Conservation (phyloP, 257 asterid species). For the Solanum okadae region DNA sequence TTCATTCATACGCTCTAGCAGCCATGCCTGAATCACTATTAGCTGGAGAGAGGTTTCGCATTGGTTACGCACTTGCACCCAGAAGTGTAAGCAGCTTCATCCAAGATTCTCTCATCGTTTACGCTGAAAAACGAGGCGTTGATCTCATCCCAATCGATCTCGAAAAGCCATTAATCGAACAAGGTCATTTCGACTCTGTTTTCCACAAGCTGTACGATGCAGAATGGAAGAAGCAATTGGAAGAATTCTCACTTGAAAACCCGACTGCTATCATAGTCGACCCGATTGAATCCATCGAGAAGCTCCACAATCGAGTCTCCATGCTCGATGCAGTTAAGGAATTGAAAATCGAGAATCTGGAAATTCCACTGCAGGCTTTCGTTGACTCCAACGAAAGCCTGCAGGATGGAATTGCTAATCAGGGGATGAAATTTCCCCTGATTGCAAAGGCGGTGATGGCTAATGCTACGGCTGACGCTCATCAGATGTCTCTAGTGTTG, state of each 20-base stretch:
- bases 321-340: slow-evolving; percentile 61
- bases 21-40: background rate
- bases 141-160: slow-evolving; percentile 32
- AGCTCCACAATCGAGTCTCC: slow-evolving; percentile 59
- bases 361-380: slow-evolving; percentile 31
- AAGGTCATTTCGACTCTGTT: slow-evolving; percentile 53
- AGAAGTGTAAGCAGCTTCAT: slow-evolving; percentile 53
- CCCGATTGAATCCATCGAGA: slow-evolving; percentile 36
- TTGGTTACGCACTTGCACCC: slow-evolving; percentile 68
- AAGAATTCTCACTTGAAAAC: slow-evolving; percentile 12
- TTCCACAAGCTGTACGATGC: slow-evolving; percentile 51
- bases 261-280: slow-evolving; percentile 51
- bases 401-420: background rate
- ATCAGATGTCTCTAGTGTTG: slow-evolving; percentile 57
- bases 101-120: slow-evolving; percentile 42
- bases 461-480: slow-evolving; percentile 53
- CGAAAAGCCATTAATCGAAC: slow-evolving; percentile 43
- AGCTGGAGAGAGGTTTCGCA: slow-evolving; percentile 19
- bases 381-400: slow-evolving; percentile 23
- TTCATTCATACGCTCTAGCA: background rate
- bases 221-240: slow-evolving; percentile 44
- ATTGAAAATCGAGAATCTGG: slow-evolving; percentile 19
- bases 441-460: slow-evolving; percentile 62
- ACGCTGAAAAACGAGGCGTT: slow-evolving; percentile 42
- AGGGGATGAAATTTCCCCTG: slow-evolving; percentile 41